Evolutionary conservation across 106 monocot species (phyloP), one percentile per base, ranked within the genome.

Genomic region (Acorus calamus): DNA sequence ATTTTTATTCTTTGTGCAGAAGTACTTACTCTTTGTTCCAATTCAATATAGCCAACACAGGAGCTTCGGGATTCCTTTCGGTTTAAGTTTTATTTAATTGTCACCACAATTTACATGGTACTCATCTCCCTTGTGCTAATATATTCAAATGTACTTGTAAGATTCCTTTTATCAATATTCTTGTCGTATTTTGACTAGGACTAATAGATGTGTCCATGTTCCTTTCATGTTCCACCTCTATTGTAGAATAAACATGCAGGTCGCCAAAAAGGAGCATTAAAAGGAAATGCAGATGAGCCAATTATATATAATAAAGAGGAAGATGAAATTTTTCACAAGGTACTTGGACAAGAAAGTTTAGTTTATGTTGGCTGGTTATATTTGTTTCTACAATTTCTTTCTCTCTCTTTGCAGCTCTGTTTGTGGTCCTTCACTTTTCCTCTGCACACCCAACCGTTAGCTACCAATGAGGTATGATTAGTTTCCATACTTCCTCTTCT

Each of bases 281-380:
- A 55, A 8, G 7, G 3, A 64, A 70, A 69, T 62, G 52, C 47
- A 3, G 77, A 81, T 47, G 94, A 89, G 6, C 77, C 84, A 5
- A 69, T 87, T 61, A 73, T 94, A 61, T 94, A 89, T 71, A 56
- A 78, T 4, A 98, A 98, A 58, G 65, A 56, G 3, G 96, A 98
- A 73, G 96, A 98, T 80, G 83, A 88, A 77, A 80, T 98, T 49
- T 85, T 98, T 53, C 82, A 65, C 11, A 87, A 87, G 90, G 94
- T 96, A 79, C 9, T 53, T 53, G 3, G 11, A n/a, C 2, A 12
- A 14, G 3, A 44, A n/a, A 62, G 42, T 65, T 50, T 59, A 62
- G 49, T 74, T 45, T 52, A 3, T 2, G 6, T 41, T 53, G 28
- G 28, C 28, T 28, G 28, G 28, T 44, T 14, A 42, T 2, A 67